Evolutionary conservation across 176 grass and related monocot genomes (phyloP), one percentile per base, ranked within the genome.

Genomic region (Avena sativa): DNA sequence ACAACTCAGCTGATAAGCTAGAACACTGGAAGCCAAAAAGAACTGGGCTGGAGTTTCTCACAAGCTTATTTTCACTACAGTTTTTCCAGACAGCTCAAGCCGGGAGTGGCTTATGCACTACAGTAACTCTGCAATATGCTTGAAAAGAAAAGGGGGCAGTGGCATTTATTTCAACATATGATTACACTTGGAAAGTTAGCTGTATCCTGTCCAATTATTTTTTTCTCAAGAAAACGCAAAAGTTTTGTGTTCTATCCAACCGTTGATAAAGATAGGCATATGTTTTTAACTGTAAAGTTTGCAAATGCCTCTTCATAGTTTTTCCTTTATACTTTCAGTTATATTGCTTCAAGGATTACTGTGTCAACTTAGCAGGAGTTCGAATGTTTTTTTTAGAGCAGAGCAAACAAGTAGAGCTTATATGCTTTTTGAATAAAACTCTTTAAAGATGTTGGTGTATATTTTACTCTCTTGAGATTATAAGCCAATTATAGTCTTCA

Each of bases 391-490:
- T 59, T 84, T 8, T 44, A 60, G 16, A 43, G 16, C 19, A 34
- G 2, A 26, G 25, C 25, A 43, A 49, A 85, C 4, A 17, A 48
- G 61, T 69, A 49, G 47, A 11, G 14, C 13, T 28, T 64, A 67
- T 19, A 48, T 53, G 50, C 43, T 49, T 2, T 2, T 65, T 20
- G 60, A 50, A 40, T 65, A 65, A 47, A 46, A 65, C 13, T 2
- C 59, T 3, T 81, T 81, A 16, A 23, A 25, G 57, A 19, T 63
- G 40, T 48, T 48, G 12, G 23, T n/a, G 78, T 47, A 64, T 9
- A 1, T 80, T 80, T 11, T 47, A n/a, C 78, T 64, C 48, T 80
- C 78, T 79, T 16, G 20, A 79, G 56, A 56, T 56, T 77, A 77
- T 77, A 34, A 74, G 50, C 49, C 28, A 30, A 77, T 55, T 56